These are phyloP conservation scores for Colletotrichum horii DNA, from an alignment of 2,329 filamentous ascomycete species.

Conservation along the genomic window DNA sequence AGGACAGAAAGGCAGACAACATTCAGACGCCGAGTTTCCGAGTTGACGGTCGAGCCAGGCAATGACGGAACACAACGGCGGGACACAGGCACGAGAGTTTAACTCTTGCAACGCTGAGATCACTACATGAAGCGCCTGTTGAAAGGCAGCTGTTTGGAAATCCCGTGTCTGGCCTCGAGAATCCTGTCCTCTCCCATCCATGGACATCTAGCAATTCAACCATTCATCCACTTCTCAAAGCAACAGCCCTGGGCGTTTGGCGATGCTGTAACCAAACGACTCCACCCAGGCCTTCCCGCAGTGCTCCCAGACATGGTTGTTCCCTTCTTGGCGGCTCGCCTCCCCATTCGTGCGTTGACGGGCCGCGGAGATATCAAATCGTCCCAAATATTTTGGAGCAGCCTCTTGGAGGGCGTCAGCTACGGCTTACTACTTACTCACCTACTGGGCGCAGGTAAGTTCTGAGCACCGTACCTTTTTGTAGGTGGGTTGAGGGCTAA, in stretches of 20 bases:
- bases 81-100: not conserved
- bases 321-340: not conserved
- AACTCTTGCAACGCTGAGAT: not conserved
- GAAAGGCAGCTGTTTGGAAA: not conserved
- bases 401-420: not conserved
- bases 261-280: not conserved
- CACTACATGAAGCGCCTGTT: not conserved
- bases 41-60: not conserved
- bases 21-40: not conserved
- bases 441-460: not conserved
- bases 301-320: not conserved
- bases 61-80: too few species aligned
- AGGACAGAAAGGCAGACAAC: not conserved
- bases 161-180: not conserved
- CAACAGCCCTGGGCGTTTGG: not conserved
- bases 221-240: not conserved
- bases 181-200: not conserved
- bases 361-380: constrained; percentile 15
- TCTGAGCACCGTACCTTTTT: not conserved
- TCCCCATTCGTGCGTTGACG: constrained; percentile 10
- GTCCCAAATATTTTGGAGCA: not conserved
- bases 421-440: not conserved
- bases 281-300: not conserved
- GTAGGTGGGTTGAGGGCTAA: not conserved
- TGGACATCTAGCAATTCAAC: not conserved